Conservation (phyloP, 257 asterid species). For the Primulina tabacum region DNA sequence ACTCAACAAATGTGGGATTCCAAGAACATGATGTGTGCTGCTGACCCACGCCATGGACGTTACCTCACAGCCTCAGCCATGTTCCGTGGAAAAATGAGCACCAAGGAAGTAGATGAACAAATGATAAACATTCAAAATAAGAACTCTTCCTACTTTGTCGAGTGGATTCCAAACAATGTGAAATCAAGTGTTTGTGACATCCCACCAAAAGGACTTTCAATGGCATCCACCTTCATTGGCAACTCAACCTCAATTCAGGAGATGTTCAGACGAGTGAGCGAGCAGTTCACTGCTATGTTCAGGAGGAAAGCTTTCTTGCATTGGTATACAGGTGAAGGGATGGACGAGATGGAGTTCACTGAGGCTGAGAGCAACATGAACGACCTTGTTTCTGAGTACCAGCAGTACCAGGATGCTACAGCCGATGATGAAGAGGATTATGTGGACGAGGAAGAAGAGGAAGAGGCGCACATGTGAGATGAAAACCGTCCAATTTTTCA, state of each 20-base stretch:
- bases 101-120: constrained; percentile 85
- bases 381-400: constrained; percentile 85
- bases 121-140: constrained; percentile 86
- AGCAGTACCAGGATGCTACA: constrained; percentile 94
- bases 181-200: constrained; percentile 89
- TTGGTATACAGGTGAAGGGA: constrained; percentile 87
- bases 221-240: constrained; percentile 85
- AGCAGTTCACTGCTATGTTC: constrained; percentile 92
- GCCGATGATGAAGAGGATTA: constrained; percentile 80
- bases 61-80: constrained; percentile 90
- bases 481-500: not conserved
- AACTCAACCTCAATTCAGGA: constrained; percentile 88
- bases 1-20: constrained; percentile 96
- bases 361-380: constrained; percentile 93
- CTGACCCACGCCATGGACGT: constrained; percentile 88
- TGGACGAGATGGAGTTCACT: constrained; percentile 88
- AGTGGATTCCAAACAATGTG: constrained; percentile 92
- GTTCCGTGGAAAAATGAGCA: constrained; percentile 92
- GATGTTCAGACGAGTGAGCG: constrained; percentile 91
- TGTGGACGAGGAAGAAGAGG: constrained; percentile 57
- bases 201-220: constrained; percentile 83
- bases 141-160: constrained; percentile 85
- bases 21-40: constrained; percentile 95
- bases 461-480: constrained; percentile 23
- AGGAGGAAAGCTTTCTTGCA: constrained; percentile 95